Evolutionary conservation across 441 rosid species (phyloP), one percentile per base, ranked within the genome.

Genomic region (Omphalea diandra): DNA sequence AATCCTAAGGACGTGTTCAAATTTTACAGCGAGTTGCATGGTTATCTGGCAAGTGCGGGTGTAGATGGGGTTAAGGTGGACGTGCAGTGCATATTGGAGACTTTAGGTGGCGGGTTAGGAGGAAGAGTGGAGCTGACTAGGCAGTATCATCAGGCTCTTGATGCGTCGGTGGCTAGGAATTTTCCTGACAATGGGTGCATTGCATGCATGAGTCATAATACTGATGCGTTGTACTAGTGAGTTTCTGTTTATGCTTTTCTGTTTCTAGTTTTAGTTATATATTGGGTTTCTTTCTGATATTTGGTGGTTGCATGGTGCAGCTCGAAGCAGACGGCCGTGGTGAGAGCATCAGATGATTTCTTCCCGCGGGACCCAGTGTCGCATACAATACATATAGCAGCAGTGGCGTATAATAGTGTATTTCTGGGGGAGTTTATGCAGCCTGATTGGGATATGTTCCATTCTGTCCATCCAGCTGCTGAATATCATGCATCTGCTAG

Each of bases 381-480:
- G 2, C 97, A 94, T 79, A 91, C 97, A 2, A 91, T 94, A 17
- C 98, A 94, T 47, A 87, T 94, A 53, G 96, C 98, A 10, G 84
- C 97, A 2, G 98, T 87, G 67, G 93, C 97, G 0, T 94, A 87
- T 62, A 94, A 94, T 65, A 90, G 93, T 26, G 87, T 94, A 63
- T 94, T 94, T 84, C 70, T 94, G 63, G 97, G 97, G 33, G 98
- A 91, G 73, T 69, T 90, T 67, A 94, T 94, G 98, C 86, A 56
- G 76, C 90, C 97, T 55, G 97, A 94, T 69, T 91, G 98, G 98
- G 98, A 94, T 63, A 94, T 94, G 98, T 94, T 94, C 75, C 98
- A 94, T 35, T 88, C 96, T 1, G 71, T 81, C 20, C 97, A 91
- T 75, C 87, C 98, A 44, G 97, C 95, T 5, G 98, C 96, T 1